Base-by-base conservation (phyloP, 371 early-diverging fungal species). In the Mucor lusitanicus region DNA sequence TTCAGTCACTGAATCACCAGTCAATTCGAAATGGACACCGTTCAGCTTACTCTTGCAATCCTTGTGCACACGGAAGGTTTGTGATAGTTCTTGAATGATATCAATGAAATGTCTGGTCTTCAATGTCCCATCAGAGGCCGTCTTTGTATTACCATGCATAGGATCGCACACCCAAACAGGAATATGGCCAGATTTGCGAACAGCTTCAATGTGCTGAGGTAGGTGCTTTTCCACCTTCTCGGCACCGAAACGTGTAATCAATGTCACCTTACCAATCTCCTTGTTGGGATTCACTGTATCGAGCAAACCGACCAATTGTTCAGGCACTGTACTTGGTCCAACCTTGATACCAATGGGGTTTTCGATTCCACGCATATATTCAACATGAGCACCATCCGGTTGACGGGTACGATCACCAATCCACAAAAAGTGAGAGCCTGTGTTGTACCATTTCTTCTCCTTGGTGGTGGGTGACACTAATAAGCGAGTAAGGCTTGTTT, bases 141-240 rank as follows among this genome's bases (percentile, higher is more conserved):
- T 87, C 73, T 94, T 92, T 23, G 97, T 97, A 83, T 98, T 98
- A 70, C 99, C 99, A 75, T 98, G 99, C 96, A 96, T 96, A 8
- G 99, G 99, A 76, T 98, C 99, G 78, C 94, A 94, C 33, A 91
- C 91, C 98, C 97, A 98, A 21, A 97, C 97, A 11, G 96, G 96
- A 63, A 86, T 83, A 77, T 97, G 97, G 2, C 87, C 88, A 0
- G 95, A 90, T 2, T 76, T 76, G 65, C 92, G 88, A 12, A 98
- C 97, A 7, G 98, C 97, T 63, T 86, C 77, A 71, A 98, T 95
- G 68, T 96, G 97, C 13, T 82, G 90, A 0, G 97, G 96, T 35
- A 98, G 77, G 67, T 86, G 85, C 66, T 91, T 81, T 40, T 88
- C 88, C 13, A 98, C 91, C 54, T 95, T 93, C 68, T 83, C 87